Evolutionary conservation across 164 flowering plant genomes (phyloP), one percentile per base, ranked within the genome.

Genomic region (Magnolia kwangsiensis): DNA sequence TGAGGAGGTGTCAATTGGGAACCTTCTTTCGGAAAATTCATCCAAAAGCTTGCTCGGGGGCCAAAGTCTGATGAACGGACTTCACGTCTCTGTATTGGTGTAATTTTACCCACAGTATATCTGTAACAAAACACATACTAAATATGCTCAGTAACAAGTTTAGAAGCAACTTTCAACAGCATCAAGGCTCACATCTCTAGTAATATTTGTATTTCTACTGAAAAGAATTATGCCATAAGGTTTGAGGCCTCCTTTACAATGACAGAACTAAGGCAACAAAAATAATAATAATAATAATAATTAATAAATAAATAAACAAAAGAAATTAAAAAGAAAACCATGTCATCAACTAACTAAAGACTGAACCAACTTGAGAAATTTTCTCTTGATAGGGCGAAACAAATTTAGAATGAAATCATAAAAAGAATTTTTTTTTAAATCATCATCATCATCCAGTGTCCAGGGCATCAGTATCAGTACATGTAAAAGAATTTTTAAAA

Each of bases 51-150:
- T 74, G 98, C 99, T 45, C 89, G 87, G 9, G 94, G 89, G 72
- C 98, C 99, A 85, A 96, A 96, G 85, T 96, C 99, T 71, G 94
- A 86, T 65, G 83, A 66, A 64, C 98, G 86, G 69, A 93, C 97
- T 83, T 96, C 99, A 72, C 99, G 90, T 75, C 91, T 90, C 72
- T 90, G 99, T 79, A 96, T 87, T 18, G 98, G 98, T 69, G 99
- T 93, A 74, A 94, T 93, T 86, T 96, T 96, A 31, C 99, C 99
- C 69, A 94, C 99, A 21, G 98, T 94, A 78, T 96, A 96, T 83
- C 99, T 96, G 86, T 58, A 64, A 67, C 37, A 59, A 63, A 13
- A 51, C 37, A 50, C 63, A 20, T 24, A 51, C 2, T 19, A 49
- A 66, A 23, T 66, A 66, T 10, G 16, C 19, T 68, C 13, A 19